A percentile compares a stretch with the other conserved stretches of the same genome.
Conservation (phyloP, 495 filamentous ascomycete genomes). For the Rostrohypoxylon terebratum region DNA sequence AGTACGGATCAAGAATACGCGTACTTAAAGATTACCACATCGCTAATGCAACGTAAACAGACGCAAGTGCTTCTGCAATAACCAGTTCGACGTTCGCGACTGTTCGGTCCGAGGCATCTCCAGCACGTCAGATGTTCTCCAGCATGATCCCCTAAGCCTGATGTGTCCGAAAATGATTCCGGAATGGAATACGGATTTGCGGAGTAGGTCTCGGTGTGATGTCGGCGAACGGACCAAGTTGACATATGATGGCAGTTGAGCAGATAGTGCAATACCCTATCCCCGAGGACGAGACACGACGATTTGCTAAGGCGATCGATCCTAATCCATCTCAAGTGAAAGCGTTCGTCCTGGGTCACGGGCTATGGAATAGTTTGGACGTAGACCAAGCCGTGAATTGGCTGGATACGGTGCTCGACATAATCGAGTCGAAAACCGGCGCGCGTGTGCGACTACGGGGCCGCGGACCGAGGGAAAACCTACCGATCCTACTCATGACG, state of each 20-base stretch:
- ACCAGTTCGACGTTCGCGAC: slow-evolving; percentile 64
- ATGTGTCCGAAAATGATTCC: slow-evolving; percentile 56
- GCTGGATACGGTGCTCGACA: slow-evolving; percentile 56
- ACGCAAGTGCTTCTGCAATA: slow-evolving; percentile 64
- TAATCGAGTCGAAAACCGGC: slow-evolving; percentile 46
- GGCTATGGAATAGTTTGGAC: slow-evolving; percentile 65
- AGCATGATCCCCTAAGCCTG: slow-evolving; percentile 59
- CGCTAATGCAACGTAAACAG: slow-evolving; percentile 44
- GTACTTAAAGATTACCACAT: background rate
- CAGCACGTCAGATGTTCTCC: slow-evolving; percentile 62
- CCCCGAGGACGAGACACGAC: slow-evolving; percentile 56
- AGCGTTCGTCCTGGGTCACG: slow-evolving; percentile 64
- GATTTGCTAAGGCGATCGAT: slow-evolving; percentile 54
- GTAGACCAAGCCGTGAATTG: slow-evolving; percentile 59
- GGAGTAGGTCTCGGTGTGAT: slow-evolving; percentile 35
- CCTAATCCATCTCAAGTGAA: slow-evolving; percentile 54
- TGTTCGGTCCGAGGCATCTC: slow-evolving; percentile 67
- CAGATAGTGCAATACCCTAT: slow-evolving; percentile 63
- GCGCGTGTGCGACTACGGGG: slow-evolving; percentile 35
- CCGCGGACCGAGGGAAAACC: slow-evolving; percentile 37
- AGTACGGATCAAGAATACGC: slow-evolving; percentile 44
- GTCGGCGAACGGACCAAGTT: slow-evolving; percentile 16
- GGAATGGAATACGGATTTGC: slow-evolving; percentile 56
- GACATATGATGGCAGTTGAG: slow-evolving; percentile 54
- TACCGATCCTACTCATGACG: slow-evolving; percentile 61